Evolutionary conservation across 768 basidiomycete genomes (phyloP), one percentile per base, ranked within the genome.

Genomic region (Agrocybe chaxingu): DNA sequence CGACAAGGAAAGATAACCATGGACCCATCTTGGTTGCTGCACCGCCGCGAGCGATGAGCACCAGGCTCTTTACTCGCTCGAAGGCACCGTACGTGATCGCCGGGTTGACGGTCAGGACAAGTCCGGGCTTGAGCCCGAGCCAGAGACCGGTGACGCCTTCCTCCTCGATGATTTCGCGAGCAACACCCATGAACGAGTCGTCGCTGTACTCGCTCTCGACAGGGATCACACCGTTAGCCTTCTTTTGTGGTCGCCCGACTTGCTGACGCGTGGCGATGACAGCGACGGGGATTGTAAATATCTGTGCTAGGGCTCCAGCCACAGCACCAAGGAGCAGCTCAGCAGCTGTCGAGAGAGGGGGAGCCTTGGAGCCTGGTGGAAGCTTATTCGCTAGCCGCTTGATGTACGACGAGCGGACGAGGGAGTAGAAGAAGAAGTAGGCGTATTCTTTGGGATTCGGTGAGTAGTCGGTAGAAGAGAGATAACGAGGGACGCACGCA

Each of bases 181-280:
- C 92, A 7, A 97, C 88, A 30, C 74, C 77, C 16, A 89, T 53
- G 71, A 99, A 89, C 0, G 88, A 88, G 54, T 89, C 87, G 60
- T 86, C 84, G 3, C 55, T 58, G 24, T 24, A 24, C 19, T 61
- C 50, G 45, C 66, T 63, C 4, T 65, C 67, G 34, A 60, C 36
- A 13, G 42, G 52, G 3, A 47, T 8, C n/a, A 55, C 12, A 36
- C 30, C 35, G 31, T 55, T 46, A 32, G 48, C 16, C 43, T 24
- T 24, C 24, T 60, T 57, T 18, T 58, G 56, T 0, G 74, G 66
- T 10, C 74, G 75, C 38, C 89, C 89, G 44, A 98, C 81, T 70
- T 99, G 97, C 68, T 99, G 97, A 10, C 97, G 82, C 3, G 96
- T 98, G 11, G 97, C 97, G 61, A 99, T 97, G 45, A 98, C 96